Conservation (phyloP, 2,329 filamentous ascomycete genomes). For the Phialophora tarda region DNA sequence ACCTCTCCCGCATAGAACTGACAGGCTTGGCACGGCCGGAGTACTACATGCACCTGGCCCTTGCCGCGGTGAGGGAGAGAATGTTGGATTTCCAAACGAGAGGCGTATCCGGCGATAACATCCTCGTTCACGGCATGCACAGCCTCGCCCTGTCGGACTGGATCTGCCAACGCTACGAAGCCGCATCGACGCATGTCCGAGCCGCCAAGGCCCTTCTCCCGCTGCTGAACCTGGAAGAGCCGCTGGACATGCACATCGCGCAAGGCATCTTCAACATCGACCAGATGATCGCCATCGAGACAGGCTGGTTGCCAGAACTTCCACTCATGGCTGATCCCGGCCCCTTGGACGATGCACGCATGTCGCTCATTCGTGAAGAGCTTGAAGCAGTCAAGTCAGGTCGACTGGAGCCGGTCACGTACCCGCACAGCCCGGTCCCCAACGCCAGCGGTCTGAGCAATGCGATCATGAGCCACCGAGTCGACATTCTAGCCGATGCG, state of each 20-base stretch:
- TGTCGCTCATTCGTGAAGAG: constrained; percentile 19
- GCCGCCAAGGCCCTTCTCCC: constrained; percentile 17
- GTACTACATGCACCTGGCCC: constrained; percentile 22
- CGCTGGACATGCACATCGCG: constrained; percentile 10
- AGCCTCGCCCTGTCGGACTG: constrained; percentile 23
- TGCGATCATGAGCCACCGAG: constrained; percentile 19
- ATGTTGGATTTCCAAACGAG: constrained; percentile 25
- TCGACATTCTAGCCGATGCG: constrained; percentile 24
- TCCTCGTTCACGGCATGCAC: constrained; percentile 22
- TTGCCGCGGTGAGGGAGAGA: constrained; percentile 14
- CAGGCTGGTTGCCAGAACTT: constrained; percentile 22
- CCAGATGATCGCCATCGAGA: constrained; percentile 24
- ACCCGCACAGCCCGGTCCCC: constrained; percentile 6
- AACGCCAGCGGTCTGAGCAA: constrained; percentile 8
- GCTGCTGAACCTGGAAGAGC: constrained; percentile 10
- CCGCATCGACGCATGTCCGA: constrained; percentile 20
- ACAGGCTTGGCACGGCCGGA: constrained; percentile 17
- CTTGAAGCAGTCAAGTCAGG: constrained; percentile 1
- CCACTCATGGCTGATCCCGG: constrained; percentile 25
- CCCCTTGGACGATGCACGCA: constrained; percentile 12
- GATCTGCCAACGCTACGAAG: constrained; percentile 27
- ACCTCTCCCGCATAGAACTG: constrained; percentile 20
- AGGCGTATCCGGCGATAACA: constrained; percentile 6
- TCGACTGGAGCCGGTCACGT: neutral
- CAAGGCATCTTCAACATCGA: constrained; percentile 25